Evolutionary conservation across 2,329 filamentous ascomycete species (phyloP), one percentile per base, ranked within the genome.

Genomic region (Aspergillus jensenii): DNA sequence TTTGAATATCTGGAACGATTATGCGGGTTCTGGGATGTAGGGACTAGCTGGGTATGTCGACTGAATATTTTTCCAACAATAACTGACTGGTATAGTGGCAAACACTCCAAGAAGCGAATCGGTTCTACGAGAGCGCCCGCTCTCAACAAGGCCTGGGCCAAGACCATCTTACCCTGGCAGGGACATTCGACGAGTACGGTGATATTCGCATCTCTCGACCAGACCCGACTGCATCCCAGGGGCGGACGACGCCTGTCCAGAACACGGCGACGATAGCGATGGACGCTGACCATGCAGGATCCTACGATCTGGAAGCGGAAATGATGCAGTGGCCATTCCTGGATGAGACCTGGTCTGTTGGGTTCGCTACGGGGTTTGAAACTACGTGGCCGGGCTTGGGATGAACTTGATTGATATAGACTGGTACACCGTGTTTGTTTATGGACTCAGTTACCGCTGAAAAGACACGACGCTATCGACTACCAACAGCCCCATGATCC

Each of bases 301-400:
- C 5, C n/a, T 66, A 69, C 46, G 70, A 74, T 19, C 51, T 74
- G 1, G 71, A 74, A 44, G 64, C 67, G 3, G 72, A 74, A 49
- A 72, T 74, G 68, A 65, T 73, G 48, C 71, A 74, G 55, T 74
- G 72, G 72, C 72, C 72, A 0, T 74, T 74, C 37, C 69, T 74
- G 27, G 71, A 74, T 49, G 72, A 67, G 19, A 69, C 70, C 4
- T 74, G 72, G 72, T 70, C 72, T 7, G 60, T 65, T 17, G 72
- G 72, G 3, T 72, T 74, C 56, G 71, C 72, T 50, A 63, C 66
- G 7, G 70, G 69, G 2, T 63, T 69, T 40, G 68, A 74, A 47
- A 62, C 66, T n/a, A 58, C 66, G n/a, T 73, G 69, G 69, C 68
- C 65, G 2, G 58, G 56, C 9, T 47, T 62, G 14, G 56, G n/a